Percentiles rank a stretch among this genome's conserved stretches.
These are phyloP conservation scores for Calendula officinalis DNA, from an alignment of 129 eudicot species.

Conservation along the genomic window DNA sequence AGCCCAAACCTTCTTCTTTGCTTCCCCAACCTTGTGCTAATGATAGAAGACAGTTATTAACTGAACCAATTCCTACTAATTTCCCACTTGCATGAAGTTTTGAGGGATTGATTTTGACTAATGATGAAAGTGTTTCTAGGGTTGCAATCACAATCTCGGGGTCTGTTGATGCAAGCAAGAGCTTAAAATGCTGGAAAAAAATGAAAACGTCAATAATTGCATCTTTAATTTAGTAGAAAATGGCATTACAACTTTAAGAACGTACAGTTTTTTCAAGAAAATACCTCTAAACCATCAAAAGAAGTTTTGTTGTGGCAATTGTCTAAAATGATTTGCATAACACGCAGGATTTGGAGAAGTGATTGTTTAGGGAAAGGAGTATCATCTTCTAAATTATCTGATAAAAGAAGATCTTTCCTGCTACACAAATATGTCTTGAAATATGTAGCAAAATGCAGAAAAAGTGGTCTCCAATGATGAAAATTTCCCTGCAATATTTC, in stretches of 20 bases:
- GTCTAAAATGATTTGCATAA: constrained; percentile 89
- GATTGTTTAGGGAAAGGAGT: constrained; percentile 73
- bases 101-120: constrained; percentile 86
- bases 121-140: constrained; percentile 79
- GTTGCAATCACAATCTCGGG: constrained; percentile 85
- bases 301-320: constrained; percentile 90
- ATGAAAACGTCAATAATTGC: not conserved
- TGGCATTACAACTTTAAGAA: no score
- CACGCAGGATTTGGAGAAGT: constrained; percentile 81
- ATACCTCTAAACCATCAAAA: constrained; percentile 86
- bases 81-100: constrained; percentile 92
- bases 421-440: constrained; percentile 73
- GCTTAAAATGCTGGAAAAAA: constrained; percentile 80
- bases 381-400: constrained; percentile 61
- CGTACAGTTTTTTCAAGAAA: no score
- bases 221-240: not conserved
- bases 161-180: constrained; percentile 95
- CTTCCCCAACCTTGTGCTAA: constrained; percentile 99
- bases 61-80: constrained; percentile 70
- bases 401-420: constrained; percentile 79
- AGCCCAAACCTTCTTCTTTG: constrained; percentile 97
- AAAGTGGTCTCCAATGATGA: constrained; percentile 97
- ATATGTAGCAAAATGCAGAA: constrained; percentile 89
- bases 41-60: constrained; percentile 78
- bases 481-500: constrained; percentile 66